These are phyloP conservation scores for Entamoeba invadens DNA, from an alignment of 208 protist species.

Conservation along the genomic window DNA sequence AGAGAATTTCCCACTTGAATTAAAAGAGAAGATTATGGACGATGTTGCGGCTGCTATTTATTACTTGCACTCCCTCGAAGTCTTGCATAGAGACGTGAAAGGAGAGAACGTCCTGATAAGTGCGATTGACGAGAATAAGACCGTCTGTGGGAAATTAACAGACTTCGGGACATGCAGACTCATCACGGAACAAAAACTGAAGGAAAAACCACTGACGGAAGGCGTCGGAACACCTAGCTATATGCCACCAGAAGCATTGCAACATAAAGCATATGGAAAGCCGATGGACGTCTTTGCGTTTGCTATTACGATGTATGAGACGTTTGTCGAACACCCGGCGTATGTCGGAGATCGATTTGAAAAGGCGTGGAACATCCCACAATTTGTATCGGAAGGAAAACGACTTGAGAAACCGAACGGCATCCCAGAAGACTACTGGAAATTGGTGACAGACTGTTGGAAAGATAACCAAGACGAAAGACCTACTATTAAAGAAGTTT, in stretches of 20 bases:
- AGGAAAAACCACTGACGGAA: neutral
- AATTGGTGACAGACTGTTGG: slow-evolving; percentile 14
- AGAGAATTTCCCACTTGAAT: neutral
- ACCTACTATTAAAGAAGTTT: neutral
- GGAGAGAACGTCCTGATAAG: neutral
- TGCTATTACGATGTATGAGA: slow-evolving; percentile 38
- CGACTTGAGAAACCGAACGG: neutral
- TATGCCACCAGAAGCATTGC: slow-evolving; percentile 38
- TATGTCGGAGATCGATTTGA: neutral
- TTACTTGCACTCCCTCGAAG: neutral
- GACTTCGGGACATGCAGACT: slow-evolving; percentile 5
- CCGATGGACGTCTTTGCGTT: slow-evolving; percentile 43
- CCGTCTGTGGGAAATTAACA: neutral
- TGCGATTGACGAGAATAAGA: neutral
- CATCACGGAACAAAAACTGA: neutral
- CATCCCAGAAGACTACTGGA: neutral
- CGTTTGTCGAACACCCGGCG: slow-evolving; percentile 25
- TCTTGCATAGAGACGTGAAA: slow-evolving; percentile 21
- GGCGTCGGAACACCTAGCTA: slow-evolving; percentile 20
- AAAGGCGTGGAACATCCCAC: neutral
- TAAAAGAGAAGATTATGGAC: neutral
- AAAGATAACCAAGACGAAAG: neutral
- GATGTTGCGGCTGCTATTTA: neutral
- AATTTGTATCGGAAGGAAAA: neutral
- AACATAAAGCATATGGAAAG: slow-evolving; percentile 25